phyloP scores from a whole-genome alignment of 768 basidiomycete genomes.

The Russula ochroleuca region DNA sequence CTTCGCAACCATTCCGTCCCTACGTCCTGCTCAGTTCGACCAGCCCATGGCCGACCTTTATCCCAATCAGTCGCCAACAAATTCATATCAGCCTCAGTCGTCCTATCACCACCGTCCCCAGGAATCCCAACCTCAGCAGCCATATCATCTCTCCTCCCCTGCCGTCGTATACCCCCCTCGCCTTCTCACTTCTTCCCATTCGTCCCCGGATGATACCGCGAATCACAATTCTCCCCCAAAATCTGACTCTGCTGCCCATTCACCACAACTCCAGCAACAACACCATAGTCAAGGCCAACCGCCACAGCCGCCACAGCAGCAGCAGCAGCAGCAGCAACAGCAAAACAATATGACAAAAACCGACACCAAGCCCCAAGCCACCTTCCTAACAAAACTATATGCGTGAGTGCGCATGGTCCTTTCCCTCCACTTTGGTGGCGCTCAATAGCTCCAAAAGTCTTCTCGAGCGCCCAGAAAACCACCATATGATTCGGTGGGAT shows the following conservation, averaged over 20 bases:
- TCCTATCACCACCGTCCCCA: constrained; percentile 26
- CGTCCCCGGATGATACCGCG: constrained; percentile 26
- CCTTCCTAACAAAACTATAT: constrained; percentile 97
- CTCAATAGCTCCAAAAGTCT: constrained; percentile 46
- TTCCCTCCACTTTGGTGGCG: constrained; percentile 7
- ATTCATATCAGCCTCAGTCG: constrained; percentile 22
- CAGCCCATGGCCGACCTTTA: constrained; percentile 31
- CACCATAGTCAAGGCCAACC: constrained; percentile 4
- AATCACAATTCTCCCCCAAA: constrained; percentile 26
- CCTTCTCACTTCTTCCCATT: constrained; percentile 24
- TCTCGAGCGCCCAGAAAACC: constrained; percentile 87
- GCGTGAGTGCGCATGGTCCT: constrained; percentile 51
- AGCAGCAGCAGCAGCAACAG: constrained; percentile 8
- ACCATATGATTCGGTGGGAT: constrained; percentile 97
- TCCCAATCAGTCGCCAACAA: constrained; percentile 26
- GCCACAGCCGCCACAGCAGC: constrained; percentile 7
- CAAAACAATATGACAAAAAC: constrained; percentile 22
- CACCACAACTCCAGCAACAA: constrained; percentile 23
- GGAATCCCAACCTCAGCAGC: constrained; percentile 20
- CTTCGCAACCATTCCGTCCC: constrained; percentile 36
- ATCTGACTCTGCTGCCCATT: constrained; percentile 21
- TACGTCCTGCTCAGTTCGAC: constrained; percentile 41
- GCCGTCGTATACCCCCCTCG: constrained; percentile 25
- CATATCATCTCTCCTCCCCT: constrained; percentile 21
- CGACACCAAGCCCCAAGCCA: constrained; percentile 36